These are phyloP conservation scores for Candida sanyaensis DNA, from an alignment of 1,139 yeast genomes.

Conservation along the genomic window DNA sequence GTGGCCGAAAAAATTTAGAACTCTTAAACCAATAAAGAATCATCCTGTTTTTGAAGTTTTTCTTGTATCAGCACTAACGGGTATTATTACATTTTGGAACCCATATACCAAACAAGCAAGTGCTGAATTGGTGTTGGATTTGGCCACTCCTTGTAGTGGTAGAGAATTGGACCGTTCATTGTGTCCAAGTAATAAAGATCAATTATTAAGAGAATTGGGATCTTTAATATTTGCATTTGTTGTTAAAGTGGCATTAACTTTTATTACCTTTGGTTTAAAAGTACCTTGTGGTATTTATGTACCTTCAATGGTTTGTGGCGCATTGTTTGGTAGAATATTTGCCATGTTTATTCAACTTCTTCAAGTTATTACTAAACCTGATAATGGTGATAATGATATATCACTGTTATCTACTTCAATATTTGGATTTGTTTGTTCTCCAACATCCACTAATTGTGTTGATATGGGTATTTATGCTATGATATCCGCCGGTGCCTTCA, in stretches of 20 bases:
- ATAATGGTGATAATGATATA: too few relatives aligned
- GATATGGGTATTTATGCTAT: slow-evolving; percentile 65
- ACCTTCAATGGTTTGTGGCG: slow-evolving; percentile 71
- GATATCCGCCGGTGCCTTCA: slow-evolving; percentile 68
- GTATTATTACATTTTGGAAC: slow-evolving; percentile 52
- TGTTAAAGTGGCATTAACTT: slow-evolving; percentile 49
- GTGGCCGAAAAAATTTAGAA: slow-evolving; percentile 53
- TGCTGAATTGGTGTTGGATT: slow-evolving; percentile 52
- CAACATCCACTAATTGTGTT: slow-evolving; percentile 28
- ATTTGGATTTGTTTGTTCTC: slow-evolving; percentile 18
- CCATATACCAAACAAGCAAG: slow-evolving; percentile 56
- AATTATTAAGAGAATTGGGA: slow-evolving; percentile 34
- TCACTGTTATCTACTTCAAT: background rate
- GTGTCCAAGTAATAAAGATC: slow-evolving; percentile 40
- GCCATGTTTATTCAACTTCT: slow-evolving; percentile 50
- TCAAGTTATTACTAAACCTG: slow-evolving; percentile 21
- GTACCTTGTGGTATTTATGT: slow-evolving; percentile 70
- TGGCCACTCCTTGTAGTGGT: slow-evolving; percentile 52
- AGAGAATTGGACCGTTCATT: slow-evolving; percentile 29
- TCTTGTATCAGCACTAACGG: slow-evolving; percentile 49
- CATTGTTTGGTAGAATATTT: slow-evolving; percentile 59
- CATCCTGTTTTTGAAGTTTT: slow-evolving; percentile 53
- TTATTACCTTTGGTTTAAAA: slow-evolving; percentile 60
- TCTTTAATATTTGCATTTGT: slow-evolving; percentile 45
- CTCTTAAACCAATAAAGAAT: slow-evolving; percentile 29